Base-by-base conservation (phyloP, 1,284 basidiomycete species). In the Trametes polyzona region DNA sequence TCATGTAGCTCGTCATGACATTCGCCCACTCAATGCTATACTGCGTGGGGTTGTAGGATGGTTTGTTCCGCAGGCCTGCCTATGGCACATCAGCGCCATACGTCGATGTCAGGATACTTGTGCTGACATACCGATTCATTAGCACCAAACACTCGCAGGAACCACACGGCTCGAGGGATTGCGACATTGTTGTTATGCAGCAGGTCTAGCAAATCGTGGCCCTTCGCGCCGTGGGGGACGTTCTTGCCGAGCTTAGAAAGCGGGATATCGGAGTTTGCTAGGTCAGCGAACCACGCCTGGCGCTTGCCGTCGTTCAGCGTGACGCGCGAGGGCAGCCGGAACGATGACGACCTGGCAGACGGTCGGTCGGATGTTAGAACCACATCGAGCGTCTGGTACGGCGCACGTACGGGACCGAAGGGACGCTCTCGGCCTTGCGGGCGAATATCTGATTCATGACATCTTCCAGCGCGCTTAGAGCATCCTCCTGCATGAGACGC, bases 171-270 rank as follows among this genome's bases (percentile, higher is more conserved):
- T 24, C 97, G 81, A 1, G 88, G 82, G 39, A 96, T 84, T 1
- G 92, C 88, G 29, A 99, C 93, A 44, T 88, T 83, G 36, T 93
- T 85, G 0, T 80, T 78, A 65, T 95, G 90, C 52, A 99, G 80
- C 61, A 96, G 81, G 61, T 98, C 95, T 49, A 99, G 79, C 23
- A 98, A 80, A 65, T 96, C 94, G 63, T 93, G 87, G 2, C 95
- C 95, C 70, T 95, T 95, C 35, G 92, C 92, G 0, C 94, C 94
- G 69, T 98, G 95, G 0, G 96, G 96, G 0, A 99, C 91, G 67
- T 87, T 93, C 69, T 92, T 92, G 14, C 90, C 92, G 5, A 99
- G 82, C 65, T 93, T 95, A 62, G 88, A 79, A 4, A 99, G 80
- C 0, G 97, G 96, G 2, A 98, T 89, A 23, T 84, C 78, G 0